Base-by-base conservation (phyloP, 1,139 yeast species). In the Wickerhamomyces sp. region DNA sequence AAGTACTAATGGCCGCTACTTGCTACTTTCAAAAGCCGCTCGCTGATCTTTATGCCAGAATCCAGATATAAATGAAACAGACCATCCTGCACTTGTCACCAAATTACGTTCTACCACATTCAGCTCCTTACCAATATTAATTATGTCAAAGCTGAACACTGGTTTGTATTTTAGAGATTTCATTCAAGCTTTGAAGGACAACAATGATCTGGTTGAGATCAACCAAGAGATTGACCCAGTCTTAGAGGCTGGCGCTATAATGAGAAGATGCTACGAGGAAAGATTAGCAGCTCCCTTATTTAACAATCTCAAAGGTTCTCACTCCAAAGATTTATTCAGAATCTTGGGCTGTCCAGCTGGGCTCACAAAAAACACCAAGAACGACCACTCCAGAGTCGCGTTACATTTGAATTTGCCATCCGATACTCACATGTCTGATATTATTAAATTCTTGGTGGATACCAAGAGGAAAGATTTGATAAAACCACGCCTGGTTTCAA, bases 371-470 rank as follows among this genome's bases (percentile, higher is more conserved):
- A 29, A 55, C 14, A 58, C 49, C 14, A 38, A 42, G 8, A 49
- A 52, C 33, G 57, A 51, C 36, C 59, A 57, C 42, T 56, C 56
- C n/a, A 54, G 61, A 46, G 46, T 57, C 29, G 56, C 61, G 15
- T 54, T 48, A 36, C 60, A 56, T 43, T 43, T 57, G n/a, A 50
- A 51, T 7, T 48, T 57, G 14, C 53, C 49, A 32, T 36, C 55
- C 7, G 44, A 49, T 15, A 52, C 60, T 14, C 47, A 51, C 13
- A 52, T 55, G 43, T 47, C 44, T 7, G 53, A 54, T 14, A 56
- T 57, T 23, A 53, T 54, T 32, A 49, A 52, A 30, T 48, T 43
- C 34, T 46, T 57, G 37, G 35, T 51, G 29, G 53, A 51, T 13
- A 46, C 48, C 14, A 50, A 53, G 29, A 43, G 44, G 1, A 50